Conservation (phyloP, 2,329 filamentous ascomycete species). For the Phaeosphaeriaceae sp. region DNA sequence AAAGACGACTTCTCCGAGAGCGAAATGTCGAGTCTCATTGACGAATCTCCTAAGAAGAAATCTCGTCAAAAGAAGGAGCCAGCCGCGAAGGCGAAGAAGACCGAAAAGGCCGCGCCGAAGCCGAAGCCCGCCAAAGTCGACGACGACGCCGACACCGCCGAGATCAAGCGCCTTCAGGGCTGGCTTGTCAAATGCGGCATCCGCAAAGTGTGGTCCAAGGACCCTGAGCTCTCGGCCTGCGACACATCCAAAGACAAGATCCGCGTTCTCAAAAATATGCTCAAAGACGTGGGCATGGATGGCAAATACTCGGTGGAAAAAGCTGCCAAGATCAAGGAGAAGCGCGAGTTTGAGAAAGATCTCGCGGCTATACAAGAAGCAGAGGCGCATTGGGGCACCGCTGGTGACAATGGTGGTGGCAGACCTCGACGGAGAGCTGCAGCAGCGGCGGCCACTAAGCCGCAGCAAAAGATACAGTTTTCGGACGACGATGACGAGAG, state of each 20-base stretch:
- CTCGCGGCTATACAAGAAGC: slow-evolving; percentile 85
- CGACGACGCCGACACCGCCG: slow-evolving; percentile 70
- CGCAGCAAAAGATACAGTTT: slow-evolving; percentile 29
- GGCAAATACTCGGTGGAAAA: slow-evolving; percentile 86
- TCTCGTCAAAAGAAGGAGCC: slow-evolving; percentile 54
- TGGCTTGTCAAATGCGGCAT: slow-evolving; percentile 91
- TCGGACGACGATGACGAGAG: slow-evolving; percentile 35
- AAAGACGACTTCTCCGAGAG: slow-evolving; percentile 58
- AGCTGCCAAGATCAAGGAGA: slow-evolving; percentile 85
- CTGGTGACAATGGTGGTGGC: slow-evolving; percentile 34
- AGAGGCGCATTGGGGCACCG: slow-evolving; percentile 75
- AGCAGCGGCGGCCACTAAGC: slow-evolving; percentile 16
- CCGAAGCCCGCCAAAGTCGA: slow-evolving; percentile 49
- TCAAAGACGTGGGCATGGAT: slow-evolving; percentile 84
- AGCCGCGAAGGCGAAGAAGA: slow-evolving; percentile 34
- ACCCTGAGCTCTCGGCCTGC: slow-evolving; percentile 74
- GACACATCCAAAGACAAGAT: slow-evolving; percentile 81
- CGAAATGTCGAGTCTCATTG: slow-evolving; percentile 78
- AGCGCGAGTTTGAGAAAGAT: slow-evolving; percentile 82
- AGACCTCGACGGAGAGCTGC: slow-evolving; percentile 37
- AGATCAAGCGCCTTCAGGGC: slow-evolving; percentile 87
- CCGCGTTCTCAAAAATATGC: slow-evolving; percentile 77
- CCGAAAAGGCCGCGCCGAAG: slow-evolving; percentile 38
- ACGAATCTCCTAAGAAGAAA: slow-evolving; percentile 71
- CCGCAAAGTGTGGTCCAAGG: slow-evolving; percentile 84